Evolutionary conservation across 1,139 yeast genomes (phyloP), one percentile per base, ranked within the genome.

Genomic region (Candida sanyaensis): DNA sequence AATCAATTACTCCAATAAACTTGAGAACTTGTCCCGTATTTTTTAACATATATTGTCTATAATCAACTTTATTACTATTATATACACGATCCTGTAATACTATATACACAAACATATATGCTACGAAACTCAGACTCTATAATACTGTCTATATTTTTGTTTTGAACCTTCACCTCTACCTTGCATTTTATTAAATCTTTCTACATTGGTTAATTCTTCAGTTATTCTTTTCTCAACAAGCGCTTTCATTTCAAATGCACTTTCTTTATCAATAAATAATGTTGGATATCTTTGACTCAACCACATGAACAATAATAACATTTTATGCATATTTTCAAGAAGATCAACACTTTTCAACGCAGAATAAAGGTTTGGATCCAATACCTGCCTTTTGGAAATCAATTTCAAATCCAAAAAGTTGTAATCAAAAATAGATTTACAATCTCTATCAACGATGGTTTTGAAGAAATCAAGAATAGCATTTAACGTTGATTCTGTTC

Each of bases 251-350:
- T 87, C 88, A 37, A 67, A 66, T 0, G 96, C 96, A 44, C 91
- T 81, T 50, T 86, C 88, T 27, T 83, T 74, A 61, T 90, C 97
- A 9, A 87, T 79, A 58, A 91, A 88, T 45, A 84, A 75, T 34
- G 86, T 82, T 0, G 97, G 96, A 73, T 88, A 92, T 60, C 97
- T 69, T 62, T 89, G 93, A 51, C 89, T 78, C 53, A 93, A 73
- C 99, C 99, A 93, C 63, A 90, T 70, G 61, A 82, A 92, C 11
- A 89, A 69, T 55, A 86, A 77, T 24, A 89, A 75, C 42, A 82
- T 69, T 55, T 83, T 80, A 68, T 93, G 96, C 53, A 87, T 69
- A 21, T 77, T 78, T 62, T 92, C 98, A 43, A 89, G 73, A 36
- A 66, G 61, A 45, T 75, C 77, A 42, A 88, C 66, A 7, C 58